phyloP scores from a whole-genome alignment of 805 yeast species.

The Torulaspora quercuum region DNA sequence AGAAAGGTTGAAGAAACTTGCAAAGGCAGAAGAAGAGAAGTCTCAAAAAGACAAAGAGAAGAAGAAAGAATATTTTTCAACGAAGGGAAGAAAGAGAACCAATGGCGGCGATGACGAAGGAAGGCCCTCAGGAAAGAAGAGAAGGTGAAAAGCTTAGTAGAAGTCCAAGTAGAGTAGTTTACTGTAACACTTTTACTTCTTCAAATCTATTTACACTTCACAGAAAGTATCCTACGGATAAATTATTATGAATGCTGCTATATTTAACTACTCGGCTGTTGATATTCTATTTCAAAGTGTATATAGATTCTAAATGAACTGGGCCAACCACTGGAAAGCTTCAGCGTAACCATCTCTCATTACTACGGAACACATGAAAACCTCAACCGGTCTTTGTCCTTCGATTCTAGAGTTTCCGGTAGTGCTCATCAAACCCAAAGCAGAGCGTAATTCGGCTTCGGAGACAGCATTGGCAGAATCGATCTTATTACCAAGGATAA shows the following conservation, averaged over 20 bases:
- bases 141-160: conserved; percentile 11
- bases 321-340: conserved; percentile 97
- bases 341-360: conserved; percentile 99
- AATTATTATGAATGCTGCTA: no score
- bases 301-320: conserved; percentile 60
- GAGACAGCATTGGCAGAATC: conserved; percentile 92
- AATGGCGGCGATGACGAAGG: conserved; percentile 31
- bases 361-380: conserved; percentile 96
- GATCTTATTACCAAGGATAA: conserved; percentile 93
- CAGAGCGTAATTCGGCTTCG: conserved; percentile 89
- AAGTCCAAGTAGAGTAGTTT: conserved; percentile 3
- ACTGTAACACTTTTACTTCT: no score
- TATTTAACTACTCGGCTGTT: no score
- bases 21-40: conserved; percentile 67
- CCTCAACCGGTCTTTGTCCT: conserved; percentile 85
- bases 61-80: conserved; percentile 81
- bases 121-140: conserved; percentile 20
- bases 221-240: no score
- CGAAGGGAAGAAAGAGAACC: conserved; percentile 62
- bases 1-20: conserved; percentile 69
- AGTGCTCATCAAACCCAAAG: conserved; percentile 80
- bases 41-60: conserved; percentile 75
- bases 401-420: conserved; percentile 80
- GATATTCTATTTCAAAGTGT: no score
- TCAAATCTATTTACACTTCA: no score